Conservation (phyloP, 345 rosid species). For the Psidium friedrichsthalianum region DNA sequence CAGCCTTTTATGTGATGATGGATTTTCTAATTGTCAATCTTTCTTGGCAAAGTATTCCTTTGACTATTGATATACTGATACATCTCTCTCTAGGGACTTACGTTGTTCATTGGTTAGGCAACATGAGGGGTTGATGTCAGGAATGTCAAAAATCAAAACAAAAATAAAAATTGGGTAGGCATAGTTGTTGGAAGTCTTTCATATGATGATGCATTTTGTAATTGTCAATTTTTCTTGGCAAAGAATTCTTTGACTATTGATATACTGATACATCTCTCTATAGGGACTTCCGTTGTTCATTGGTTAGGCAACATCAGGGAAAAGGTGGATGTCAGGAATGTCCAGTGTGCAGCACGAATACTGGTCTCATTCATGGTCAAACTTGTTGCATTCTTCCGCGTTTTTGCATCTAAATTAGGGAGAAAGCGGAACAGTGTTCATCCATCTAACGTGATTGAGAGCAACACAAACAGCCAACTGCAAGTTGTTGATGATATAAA, state of each 20-base stretch:
- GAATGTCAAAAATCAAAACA: background rate
- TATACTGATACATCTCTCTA: background rate
- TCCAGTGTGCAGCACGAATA: constrained; percentile 17
- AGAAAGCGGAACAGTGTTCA: constrained; percentile 40
- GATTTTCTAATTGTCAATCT: background rate
- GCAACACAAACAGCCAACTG: constrained; percentile 3
- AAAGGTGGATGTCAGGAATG: constrained; percentile 25
- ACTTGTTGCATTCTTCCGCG: constrained; percentile 31
- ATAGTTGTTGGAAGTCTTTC: background rate
- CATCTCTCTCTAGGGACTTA: constrained; percentile 23
- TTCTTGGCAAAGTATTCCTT: background rate
- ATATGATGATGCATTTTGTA: background rate
- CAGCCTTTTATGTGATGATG: background rate
- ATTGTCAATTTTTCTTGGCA: background rate
- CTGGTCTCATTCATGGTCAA: constrained; percentile 34
- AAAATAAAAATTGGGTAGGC: background rate
- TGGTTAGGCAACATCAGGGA: constrained; percentile 37
- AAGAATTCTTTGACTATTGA: background rate
- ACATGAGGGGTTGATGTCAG: constrained; percentile 28
- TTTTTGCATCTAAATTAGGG: constrained; percentile 26
- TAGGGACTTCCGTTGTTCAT: constrained; percentile 29
- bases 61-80: background rate
- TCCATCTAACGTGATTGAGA: constrained; percentile 33
- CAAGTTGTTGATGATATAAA: background rate
- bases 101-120: constrained; percentile 25